Evolutionary conservation across 2,329 filamentous ascomycete genomes (phyloP).

Genomic region (Fusarium sp.): DNA sequence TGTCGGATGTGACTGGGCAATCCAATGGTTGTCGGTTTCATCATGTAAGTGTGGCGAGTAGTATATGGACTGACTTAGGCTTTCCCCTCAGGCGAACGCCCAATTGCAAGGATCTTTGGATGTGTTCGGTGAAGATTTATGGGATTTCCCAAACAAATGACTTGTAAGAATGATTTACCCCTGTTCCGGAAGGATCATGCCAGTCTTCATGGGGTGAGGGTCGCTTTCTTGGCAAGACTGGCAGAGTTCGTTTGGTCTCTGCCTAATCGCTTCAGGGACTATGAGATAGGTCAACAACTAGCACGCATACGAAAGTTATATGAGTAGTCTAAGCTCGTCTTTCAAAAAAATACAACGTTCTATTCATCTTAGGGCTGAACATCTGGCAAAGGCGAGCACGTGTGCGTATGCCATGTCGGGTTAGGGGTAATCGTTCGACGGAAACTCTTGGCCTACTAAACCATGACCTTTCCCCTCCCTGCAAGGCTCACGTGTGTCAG

Average conservation of each 20-base stretch:
- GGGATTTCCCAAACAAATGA: neutral
- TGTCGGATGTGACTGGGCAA: neutral
- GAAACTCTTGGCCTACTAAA: neutral
- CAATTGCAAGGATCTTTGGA: neutral
- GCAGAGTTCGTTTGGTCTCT: neutral
- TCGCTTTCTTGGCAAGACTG: neutral
- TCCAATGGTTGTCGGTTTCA: neutral
- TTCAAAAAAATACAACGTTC: neutral
- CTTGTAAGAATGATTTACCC: neutral
- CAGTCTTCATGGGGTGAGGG: neutral
- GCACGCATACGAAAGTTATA: neutral
- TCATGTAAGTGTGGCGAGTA: neutral
- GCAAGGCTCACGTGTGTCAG: neutral
- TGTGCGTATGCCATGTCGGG: neutral
- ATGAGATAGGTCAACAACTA: neutral
- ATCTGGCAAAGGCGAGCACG: neutral
- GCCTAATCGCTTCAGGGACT: neutral
- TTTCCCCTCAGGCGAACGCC: neutral
- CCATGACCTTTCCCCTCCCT: neutral
- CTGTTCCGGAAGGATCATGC: neutral
- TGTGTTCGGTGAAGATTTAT: neutral
- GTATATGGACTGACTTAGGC: neutral
- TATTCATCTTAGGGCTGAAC: neutral
- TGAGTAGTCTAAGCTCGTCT: neutral
- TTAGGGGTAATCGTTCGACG: neutral